A percentile compares a stretch with the other conserved stretches of the same genome.
Conservation (phyloP, 164 flowering plant genomes). For the Aristolochia contorta region DNA sequence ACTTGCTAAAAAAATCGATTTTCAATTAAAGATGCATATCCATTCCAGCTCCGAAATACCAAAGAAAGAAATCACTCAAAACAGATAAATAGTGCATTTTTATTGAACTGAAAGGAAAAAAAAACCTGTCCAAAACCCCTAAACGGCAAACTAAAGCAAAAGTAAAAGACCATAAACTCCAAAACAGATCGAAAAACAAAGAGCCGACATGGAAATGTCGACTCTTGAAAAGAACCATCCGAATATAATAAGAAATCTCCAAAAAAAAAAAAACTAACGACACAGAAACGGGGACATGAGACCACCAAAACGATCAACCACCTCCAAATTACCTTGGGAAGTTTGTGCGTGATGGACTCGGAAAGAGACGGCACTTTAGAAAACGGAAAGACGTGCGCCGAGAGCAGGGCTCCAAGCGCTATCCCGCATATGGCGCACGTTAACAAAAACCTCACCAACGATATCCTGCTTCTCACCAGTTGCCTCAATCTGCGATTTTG, state of each 20-base stretch:
- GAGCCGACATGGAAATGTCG: not conserved
- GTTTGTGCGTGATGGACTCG: slow-evolving; percentile 28
- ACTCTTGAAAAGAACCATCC: not conserved
- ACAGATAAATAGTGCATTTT: no score
- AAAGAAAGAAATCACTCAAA: no score
- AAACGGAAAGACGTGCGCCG: slow-evolving; percentile 35
- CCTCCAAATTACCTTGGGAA: slow-evolving; percentile 31
- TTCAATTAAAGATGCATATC: no score
- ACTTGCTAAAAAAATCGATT: no score
- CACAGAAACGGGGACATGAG: not conserved
- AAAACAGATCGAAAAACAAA: not conserved
- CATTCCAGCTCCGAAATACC: no score
- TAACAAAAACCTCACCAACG: slow-evolving; percentile 35
- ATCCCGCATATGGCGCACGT: slow-evolving; percentile 46
- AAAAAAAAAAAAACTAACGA: not conserved
- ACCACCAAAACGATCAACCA: not conserved
- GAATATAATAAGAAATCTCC: not conserved
- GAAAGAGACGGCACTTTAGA: slow-evolving; percentile 29
- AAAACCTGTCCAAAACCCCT: not conserved
- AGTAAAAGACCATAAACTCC: not conserved
- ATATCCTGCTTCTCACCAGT: slow-evolving; percentile 13
- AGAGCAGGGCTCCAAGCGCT: slow-evolving; percentile 45
- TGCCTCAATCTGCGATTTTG: slow-evolving; percentile 37
- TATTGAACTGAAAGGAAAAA: no score
- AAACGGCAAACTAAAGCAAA: not conserved